Conservation (phyloP, 2,329 filamentous ascomycete genomes). For the Mycosphaerelloides madeirae region DNA sequence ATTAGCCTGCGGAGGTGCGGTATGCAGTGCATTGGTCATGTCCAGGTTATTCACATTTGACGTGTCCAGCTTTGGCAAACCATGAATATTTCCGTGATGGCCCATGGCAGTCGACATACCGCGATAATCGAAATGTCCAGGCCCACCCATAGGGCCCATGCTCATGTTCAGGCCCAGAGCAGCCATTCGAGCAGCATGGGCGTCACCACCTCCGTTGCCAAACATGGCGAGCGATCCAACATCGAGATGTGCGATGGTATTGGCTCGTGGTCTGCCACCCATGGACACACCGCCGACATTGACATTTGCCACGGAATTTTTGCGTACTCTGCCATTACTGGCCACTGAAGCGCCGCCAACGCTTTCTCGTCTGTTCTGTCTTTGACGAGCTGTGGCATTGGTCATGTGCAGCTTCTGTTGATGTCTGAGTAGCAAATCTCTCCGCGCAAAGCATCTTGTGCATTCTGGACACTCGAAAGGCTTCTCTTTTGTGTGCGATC, state of each 20-base stretch:
- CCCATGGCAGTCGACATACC: conserved; percentile 67
- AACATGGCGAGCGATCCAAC: conserved; percentile 59
- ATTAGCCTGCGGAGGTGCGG: conserved; percentile 68
- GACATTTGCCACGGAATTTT: conserved; percentile 77
- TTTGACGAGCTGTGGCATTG: conserved; percentile 78
- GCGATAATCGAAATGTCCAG: conserved; percentile 59
- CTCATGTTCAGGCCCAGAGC: conserved; percentile 42
- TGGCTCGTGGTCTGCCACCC: conserved; percentile 78
- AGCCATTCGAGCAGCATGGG: conserved; percentile 26
- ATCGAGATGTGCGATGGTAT: conserved; percentile 94
- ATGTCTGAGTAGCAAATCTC: conserved; percentile 86
- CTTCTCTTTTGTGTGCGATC: conserved; percentile 98
- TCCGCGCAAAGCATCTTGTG: conserved; percentile 85
- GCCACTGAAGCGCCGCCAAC: conserved; percentile 65
- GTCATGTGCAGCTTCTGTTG: conserved; percentile 98
- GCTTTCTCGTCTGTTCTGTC: conserved; percentile 81
- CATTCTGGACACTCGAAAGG: conserved; percentile 97
- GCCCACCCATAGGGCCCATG: conserved; percentile 53
- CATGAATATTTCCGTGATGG: conserved; percentile 62
- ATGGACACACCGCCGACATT: conserved; percentile 45
- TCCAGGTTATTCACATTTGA: conserved; percentile 58
- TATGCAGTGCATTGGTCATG: conserved; percentile 64
- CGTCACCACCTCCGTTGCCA: conserved; percentile 18
- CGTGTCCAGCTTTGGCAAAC: conserved; percentile 79
- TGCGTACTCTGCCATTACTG: conserved; percentile 71